phyloP scores from a whole-genome alignment of 2,329 filamentous ascomycete species.

The Monosporascus sp. region DNA sequence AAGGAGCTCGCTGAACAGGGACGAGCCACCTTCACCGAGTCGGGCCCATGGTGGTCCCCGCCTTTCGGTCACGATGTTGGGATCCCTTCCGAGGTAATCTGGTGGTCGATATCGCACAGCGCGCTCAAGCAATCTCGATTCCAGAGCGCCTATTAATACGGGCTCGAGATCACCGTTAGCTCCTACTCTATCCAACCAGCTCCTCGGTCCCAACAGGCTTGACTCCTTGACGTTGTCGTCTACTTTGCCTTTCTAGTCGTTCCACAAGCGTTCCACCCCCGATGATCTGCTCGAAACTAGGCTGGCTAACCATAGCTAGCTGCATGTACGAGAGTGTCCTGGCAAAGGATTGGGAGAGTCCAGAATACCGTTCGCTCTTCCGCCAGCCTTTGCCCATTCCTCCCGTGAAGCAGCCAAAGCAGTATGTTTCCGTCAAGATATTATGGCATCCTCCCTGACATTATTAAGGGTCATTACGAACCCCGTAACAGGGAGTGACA shows the following conservation, averaged over 20 bases:
- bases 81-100: background rate
- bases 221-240: background rate
- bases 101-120: background rate
- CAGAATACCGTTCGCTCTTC: constrained; percentile 33
- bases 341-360: constrained; percentile 20
- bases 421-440: constrained; percentile 26
- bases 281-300: background rate
- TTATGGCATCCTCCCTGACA: background rate
- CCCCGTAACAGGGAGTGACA: constrained; percentile 28
- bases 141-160: background rate
- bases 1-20: no score
- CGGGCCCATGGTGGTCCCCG: background rate
- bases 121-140: background rate
- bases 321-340: background rate
- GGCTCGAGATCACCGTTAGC: background rate
- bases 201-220: background rate
- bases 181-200: background rate
- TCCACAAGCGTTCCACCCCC: background rate
- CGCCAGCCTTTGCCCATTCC: constrained; percentile 39
- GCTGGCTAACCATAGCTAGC: background rate
- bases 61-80: background rate
- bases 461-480: constrained; percentile 26
- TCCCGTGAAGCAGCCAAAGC: constrained; percentile 34
- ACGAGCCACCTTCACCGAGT: background rate
- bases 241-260: background rate